Percentiles rank a stretch among this genome's conserved stretches.
These are phyloP conservation scores for Agaricus bisporus DNA, from an alignment of 768 basidiomycete species.

Conservation along the genomic window DNA sequence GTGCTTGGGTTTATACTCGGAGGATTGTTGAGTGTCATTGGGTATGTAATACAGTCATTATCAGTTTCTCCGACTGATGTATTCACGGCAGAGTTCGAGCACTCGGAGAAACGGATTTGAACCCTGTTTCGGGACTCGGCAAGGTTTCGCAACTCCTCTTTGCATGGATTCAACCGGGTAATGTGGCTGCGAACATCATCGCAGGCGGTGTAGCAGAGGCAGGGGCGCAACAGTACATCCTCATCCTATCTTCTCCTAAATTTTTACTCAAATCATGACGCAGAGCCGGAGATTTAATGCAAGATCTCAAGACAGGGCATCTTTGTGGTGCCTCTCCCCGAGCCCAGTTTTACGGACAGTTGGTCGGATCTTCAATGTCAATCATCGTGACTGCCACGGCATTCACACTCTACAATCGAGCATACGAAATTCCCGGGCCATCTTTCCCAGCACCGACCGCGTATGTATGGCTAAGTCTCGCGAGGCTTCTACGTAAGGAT, in stretches of 20 bases:
- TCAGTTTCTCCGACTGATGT: conserved; percentile 11
- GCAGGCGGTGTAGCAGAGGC: conserved; percentile 96
- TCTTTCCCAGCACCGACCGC: conserved; percentile 96
- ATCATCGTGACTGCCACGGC: conserved; percentile 87
- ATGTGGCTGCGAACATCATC: conserved; percentile 96
- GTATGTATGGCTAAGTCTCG: conserved; percentile 85
- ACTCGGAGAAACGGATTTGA: conserved; percentile 92
- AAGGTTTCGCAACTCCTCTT: conserved; percentile 95
- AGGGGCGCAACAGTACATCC: conserved; percentile 79
- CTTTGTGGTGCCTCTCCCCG: conserved; percentile 87
- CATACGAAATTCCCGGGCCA: conserved; percentile 86
- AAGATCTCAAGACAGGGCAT: conserved; percentile 96
- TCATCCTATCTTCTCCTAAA: not conserved
- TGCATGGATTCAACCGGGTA: conserved; percentile 90
- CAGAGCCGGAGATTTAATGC: conserved; percentile 97
- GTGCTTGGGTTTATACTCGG: conserved; percentile 79
- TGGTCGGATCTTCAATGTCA: conserved; percentile 84
- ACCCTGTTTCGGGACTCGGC: conserved; percentile 88
- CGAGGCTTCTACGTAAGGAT: conserved; percentile 64
- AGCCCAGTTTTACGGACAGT: conserved; percentile 90
- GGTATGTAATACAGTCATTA: conserved; percentile 40
- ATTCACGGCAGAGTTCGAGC: conserved; percentile 67
- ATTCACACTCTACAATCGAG: conserved; percentile 79
- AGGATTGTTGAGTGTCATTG: conserved; percentile 79
- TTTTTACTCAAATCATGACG: not conserved